Base-by-base conservation (phyloP, 176 grass and related monocot genomes). In the Lolium multiflorum region DNA sequence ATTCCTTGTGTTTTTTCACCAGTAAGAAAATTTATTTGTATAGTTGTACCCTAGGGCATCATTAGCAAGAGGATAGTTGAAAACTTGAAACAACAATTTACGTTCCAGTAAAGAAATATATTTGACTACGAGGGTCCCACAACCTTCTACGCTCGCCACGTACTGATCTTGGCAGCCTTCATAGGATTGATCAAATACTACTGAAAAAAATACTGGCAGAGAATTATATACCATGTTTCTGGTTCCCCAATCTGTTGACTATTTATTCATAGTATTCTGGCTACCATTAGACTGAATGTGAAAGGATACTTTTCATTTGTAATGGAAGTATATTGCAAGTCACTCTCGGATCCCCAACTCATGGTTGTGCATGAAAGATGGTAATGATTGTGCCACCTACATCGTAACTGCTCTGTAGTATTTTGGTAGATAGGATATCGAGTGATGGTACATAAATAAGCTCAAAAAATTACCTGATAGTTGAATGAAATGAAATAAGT, bases 341-440 rank as follows among this genome's bases (percentile, higher is more conserved):
- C 28, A 46, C 46, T 65, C 21, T 79, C 57, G 52, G 18, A 65
- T 79, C 47, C 37, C 81, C 61, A 60, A 74, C 73, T 83, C 15
- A 48, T 83, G 48, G 67, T 15, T 35, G 31, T 6, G 18, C 54
- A 38, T 64, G 49, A 43, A 11, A 82, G 20, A 11, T 71, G 31
- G 15, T 63, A 39, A 82, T 71, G 22, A 78, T 77, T 82, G 26
- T 62, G 43, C 44, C 78, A 26, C 52, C 41, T 60, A 83, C 55
- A 50, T 7, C 15, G 38, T 82, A 84, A 25, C 39, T 15, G 3
- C 20, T 77, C 5, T 83, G 77, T 12, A 79, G 20, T 74, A 58
- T 90, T 59, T 58, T 79, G 22, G 48, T 78, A 72, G 76, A 62
- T 31, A 69, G 70, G 71, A 71, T 84, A 87, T 75, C 25, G 64